Percentiles rank a stretch among this genome's conserved stretches.
phyloP scores from a whole-genome alignment of 2,329 filamentous ascomycete species.

The Beauveria sp. region DNA sequence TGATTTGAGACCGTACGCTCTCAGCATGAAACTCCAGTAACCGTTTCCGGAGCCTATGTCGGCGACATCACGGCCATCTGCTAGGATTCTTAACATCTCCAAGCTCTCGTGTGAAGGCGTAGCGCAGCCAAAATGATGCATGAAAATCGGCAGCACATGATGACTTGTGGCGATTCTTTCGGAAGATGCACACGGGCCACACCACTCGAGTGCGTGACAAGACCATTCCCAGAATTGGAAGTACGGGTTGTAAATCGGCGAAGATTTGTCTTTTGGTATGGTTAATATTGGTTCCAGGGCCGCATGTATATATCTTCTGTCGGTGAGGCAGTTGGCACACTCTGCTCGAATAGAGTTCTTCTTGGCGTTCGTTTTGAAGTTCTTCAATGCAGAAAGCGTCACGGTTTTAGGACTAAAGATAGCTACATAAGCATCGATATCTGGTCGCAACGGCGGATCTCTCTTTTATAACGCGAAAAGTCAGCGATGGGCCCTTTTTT shows the following conservation, averaged over 20 bases:
- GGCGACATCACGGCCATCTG: conserved; percentile 45
- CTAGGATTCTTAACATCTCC: conserved; percentile 49
- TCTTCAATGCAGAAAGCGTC: conserved; percentile 54
- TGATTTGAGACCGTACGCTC: conserved; percentile 47
- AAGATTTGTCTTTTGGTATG: conserved; percentile 39
- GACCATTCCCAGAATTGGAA: conserved; percentile 61
- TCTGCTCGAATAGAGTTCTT: conserved; percentile 51
- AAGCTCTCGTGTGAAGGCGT: conserved; percentile 62
- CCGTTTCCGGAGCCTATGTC: conserved; percentile 67
- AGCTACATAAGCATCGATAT: conserved; percentile 58
- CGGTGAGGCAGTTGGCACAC: conserved; percentile 48
- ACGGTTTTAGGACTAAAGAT: conserved; percentile 56
- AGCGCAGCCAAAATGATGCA: conserved; percentile 72
- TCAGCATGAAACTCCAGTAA: conserved; percentile 68
- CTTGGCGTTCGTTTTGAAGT: conserved; percentile 56
- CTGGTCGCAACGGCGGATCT: conserved; percentile 43
- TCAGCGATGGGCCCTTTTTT: neutral
- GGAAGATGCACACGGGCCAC: conserved; percentile 48
- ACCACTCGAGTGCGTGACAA: conserved; percentile 57
- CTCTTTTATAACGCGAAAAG: conserved; percentile 21
- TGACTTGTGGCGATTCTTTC: conserved; percentile 50
- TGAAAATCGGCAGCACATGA: conserved; percentile 63
- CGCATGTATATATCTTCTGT: conserved; percentile 44
- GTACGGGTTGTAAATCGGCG: conserved; percentile 52
- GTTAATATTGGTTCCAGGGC: conserved; percentile 30